These are phyloP conservation scores for Boletus pseudo-olivaceus DNA, from an alignment of 768 basidiomycete species.

Conservation along the genomic window DNA sequence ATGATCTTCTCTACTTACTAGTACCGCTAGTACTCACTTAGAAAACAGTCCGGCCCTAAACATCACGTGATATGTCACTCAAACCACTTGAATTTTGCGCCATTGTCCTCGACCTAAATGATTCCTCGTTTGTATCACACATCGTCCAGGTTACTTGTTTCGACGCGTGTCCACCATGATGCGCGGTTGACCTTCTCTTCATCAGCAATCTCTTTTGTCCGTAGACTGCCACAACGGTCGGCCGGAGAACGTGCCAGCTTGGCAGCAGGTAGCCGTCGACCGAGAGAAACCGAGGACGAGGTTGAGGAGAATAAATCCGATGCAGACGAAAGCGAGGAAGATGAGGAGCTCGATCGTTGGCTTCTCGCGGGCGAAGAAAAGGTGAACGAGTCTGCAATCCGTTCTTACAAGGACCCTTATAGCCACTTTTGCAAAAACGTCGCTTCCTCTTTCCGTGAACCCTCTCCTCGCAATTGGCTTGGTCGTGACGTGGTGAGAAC, in stretches of 20 bases:
- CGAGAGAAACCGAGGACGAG: constrained; percentile 1
- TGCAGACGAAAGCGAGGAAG: constrained; percentile 8
- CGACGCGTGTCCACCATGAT: constrained; percentile 9
- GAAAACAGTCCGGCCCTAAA: constrained; percentile 17
- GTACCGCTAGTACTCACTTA: background rate
- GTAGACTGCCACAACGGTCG: constrained; percentile 12
- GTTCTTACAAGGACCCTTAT: constrained; percentile 13
- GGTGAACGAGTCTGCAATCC: constrained; percentile 17
- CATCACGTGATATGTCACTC: constrained; percentile 19
- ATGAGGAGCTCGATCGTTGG: constrained; percentile 12
- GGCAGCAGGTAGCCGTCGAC: background rate
- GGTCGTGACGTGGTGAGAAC: constrained; percentile 50
- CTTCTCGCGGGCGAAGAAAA: constrained; percentile 13
- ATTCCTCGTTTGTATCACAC: constrained; percentile 18
- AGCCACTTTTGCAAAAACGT: constrained; percentile 20
- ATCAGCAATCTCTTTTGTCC: constrained; percentile 11
- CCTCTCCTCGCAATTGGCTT: constrained; percentile 59
- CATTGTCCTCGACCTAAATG: constrained; percentile 11
- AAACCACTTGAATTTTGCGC: constrained; percentile 17
- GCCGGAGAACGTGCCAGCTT: constrained; percentile 1
- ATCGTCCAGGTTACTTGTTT: constrained; percentile 8
- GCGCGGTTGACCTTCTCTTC: constrained; percentile 19
- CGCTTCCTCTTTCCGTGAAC: constrained; percentile 23
- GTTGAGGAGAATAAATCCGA: constrained; percentile 1
- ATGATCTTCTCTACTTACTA: background rate